Conservation (phyloP, 75 land plant species). For the Chamaecyparis obtusa region DNA sequence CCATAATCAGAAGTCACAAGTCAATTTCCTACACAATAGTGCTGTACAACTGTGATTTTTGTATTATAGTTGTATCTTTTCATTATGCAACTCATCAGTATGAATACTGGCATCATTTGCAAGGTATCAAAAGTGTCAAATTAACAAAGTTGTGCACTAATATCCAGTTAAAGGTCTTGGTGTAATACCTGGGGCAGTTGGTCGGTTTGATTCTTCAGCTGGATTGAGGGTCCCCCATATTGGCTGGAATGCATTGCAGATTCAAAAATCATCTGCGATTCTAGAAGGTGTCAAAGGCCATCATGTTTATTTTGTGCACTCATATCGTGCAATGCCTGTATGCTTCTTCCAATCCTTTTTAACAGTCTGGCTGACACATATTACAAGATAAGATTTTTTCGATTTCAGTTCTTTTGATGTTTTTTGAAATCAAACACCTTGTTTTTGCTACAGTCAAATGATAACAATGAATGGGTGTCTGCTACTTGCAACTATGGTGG, state of each 20-base stretch:
- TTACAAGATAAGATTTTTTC: not conserved
- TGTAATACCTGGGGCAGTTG: constrained; percentile 86
- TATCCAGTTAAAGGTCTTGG: constrained; percentile 85
- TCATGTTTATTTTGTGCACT: constrained; percentile 99
- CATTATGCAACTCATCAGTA: constrained; percentile 9
- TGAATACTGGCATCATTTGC: constrained; percentile 1
- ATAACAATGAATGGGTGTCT: constrained; percentile 91
- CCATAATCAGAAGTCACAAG: not conserved
- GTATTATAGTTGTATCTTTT: not conserved
- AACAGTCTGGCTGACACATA: not conserved
- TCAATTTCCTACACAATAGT: not conserved
- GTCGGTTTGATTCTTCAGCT: constrained; percentile 83
- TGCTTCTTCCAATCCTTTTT: constrained; percentile 8
- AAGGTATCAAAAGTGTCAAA: not conserved
- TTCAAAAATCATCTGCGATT: constrained; percentile 51
- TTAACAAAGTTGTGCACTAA: not conserved
- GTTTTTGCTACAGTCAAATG: constrained; percentile 56
- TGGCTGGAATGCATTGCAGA: constrained; percentile 96
- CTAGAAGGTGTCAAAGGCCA: constrained; percentile 66
- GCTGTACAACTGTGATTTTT: not conserved
- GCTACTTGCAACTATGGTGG: constrained; percentile 92
- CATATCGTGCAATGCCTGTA: constrained; percentile 95
- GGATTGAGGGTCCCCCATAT: constrained; percentile 94
- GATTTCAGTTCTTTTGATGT: not conserved
- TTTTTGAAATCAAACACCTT: not conserved